Evolutionary conservation across 352 stramenopile genomes (phyloP).

Genomic region (Blastocystis sp.): DNA sequence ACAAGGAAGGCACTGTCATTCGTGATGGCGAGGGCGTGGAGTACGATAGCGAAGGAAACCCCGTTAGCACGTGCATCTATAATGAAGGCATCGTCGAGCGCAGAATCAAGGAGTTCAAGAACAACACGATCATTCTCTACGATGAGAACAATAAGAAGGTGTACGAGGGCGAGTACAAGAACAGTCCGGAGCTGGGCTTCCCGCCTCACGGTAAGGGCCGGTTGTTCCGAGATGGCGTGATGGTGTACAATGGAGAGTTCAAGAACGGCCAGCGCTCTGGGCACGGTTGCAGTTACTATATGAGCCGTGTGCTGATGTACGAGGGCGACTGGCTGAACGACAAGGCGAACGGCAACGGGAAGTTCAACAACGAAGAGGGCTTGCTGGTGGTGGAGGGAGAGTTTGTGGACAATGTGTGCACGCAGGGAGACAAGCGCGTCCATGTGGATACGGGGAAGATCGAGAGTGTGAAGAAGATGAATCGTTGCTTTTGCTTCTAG

Average conservation of each 20-base stretch:
- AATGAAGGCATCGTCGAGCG: constrained; percentile 16
- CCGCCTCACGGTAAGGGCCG: constrained; percentile 15
- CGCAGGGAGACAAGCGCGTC: not conserved
- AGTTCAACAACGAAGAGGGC: constrained; percentile 17
- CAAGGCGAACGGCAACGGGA: constrained; percentile 45
- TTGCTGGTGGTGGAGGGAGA: constrained; percentile 36
- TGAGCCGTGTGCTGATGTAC: constrained; percentile 38
- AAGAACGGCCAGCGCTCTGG: constrained; percentile 18
- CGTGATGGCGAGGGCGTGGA: constrained; percentile 29
- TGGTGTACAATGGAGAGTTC: constrained; percentile 51
- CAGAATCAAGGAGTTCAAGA: constrained; percentile 72
- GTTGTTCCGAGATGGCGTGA: constrained; percentile 27
- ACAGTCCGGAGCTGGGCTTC: constrained; percentile 15
- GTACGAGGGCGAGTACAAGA: constrained; percentile 26
- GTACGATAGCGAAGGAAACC: constrained; percentile 20
- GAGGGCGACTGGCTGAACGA: constrained; percentile 38
- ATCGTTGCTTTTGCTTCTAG: not conserved
- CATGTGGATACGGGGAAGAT: constrained; percentile 53
- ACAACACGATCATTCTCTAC: constrained; percentile 42
- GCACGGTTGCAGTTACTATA: constrained; percentile 8
- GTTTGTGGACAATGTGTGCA: constrained; percentile 30
- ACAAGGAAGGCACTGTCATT: constrained; percentile 17
- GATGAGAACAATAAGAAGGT: constrained; percentile 69
- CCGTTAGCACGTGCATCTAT: constrained; percentile 4
- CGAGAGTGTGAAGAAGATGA: constrained; percentile 27